Evolutionary conservation across 2,329 filamentous ascomycete genomes (phyloP), one percentile per base, ranked within the genome.

Genomic region (Falciphora oryzae): DNA sequence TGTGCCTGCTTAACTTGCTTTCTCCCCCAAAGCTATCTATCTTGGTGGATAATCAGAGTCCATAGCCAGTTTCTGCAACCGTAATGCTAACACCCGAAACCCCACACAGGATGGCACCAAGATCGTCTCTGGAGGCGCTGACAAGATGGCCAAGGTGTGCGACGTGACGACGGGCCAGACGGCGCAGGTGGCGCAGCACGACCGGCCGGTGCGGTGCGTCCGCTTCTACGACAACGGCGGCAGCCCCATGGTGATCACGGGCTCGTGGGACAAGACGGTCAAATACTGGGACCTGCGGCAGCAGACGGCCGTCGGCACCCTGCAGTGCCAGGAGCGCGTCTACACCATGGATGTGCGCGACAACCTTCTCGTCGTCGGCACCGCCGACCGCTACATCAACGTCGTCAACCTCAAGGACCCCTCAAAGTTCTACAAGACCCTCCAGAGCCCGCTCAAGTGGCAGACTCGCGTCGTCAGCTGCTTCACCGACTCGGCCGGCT

Each of bases 361-460:
- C 74, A 89, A 95, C 71, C 83, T 99, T 62, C 85, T 97, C 57
- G 95, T 99, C 27, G 83, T 97, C 65, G 95, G 91, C 67, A 98
- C 93, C 0, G 95, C 95, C 16, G 95, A 99, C 74, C 88, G 95
- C 66, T 96, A 96, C 78, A 96, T 99, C 82, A 93, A 98, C 76
- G 89, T 99, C 67, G 83, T 99, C 78, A 93, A 97, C 78, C 85
- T 99, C 64, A 89, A 90, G 74, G 89, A 96, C 67, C 95, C 95
- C 4, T 86, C 86, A 63, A 92, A 92, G 71, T 92, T 97, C 77
- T 97, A 96, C 85, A 99, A 99, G 84, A 94, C 92, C 13, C 85
- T 97, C 62, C 92, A 97, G 78, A 97, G 92, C 73, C 95, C 95
- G 3, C 84, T 99, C 59, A 99, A 99, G 80, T 99, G 93, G 92